Evolutionary conservation across 352 stramenopile species (phyloP), one percentile per base, ranked within the genome.

Genomic region (Lagenidium giganteum): DNA sequence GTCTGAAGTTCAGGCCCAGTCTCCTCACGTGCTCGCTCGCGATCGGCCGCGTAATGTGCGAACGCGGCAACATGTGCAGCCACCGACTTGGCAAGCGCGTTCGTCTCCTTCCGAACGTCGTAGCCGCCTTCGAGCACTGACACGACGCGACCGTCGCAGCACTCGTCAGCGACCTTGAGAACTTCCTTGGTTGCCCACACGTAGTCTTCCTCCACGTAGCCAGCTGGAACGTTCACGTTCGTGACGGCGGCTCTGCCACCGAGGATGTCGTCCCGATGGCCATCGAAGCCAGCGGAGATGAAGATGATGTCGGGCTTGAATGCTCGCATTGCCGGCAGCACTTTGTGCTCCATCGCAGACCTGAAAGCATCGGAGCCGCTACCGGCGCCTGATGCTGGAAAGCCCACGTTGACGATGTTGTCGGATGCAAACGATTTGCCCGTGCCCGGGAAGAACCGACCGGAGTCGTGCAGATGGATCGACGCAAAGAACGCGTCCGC

Each of bases 111-210:
- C 24, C 72, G 76, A 26, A 91, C 77, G 26, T 91, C 79, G 55
- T 93, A 95, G 18, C 83, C 83, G 23, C 83, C 83, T 42, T 95
- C 83, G n/a, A 95, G 54, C 29, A 95, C 81, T 5, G 83, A 95
- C 24, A 95, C 57, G 5, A 95, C 65, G 11, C 80, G 73, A 21
- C 83, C 83, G 35, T 91, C 64, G 36, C 82, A 94, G 45, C 82
- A 82, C 25, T 87, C 71, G 27, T 73, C 67, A 3, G 80, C 80
- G 16, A 93, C 37, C 55, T 83, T 77, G 16, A 93, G 66, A 33
- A 90, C 69, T 51, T 93, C 72, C 31, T 80, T 42, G 6, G 80
- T 93, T 3, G 77, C 75, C 80, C 80, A 93, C 23, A 74, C 75
- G 37, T 84, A 93, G 54, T 93, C 80, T 21, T 86, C 75, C 56